Evolutionary conservation across 139 green algal species (phyloP).

Genomic region (Chlamydomonas eustigma): DNA sequence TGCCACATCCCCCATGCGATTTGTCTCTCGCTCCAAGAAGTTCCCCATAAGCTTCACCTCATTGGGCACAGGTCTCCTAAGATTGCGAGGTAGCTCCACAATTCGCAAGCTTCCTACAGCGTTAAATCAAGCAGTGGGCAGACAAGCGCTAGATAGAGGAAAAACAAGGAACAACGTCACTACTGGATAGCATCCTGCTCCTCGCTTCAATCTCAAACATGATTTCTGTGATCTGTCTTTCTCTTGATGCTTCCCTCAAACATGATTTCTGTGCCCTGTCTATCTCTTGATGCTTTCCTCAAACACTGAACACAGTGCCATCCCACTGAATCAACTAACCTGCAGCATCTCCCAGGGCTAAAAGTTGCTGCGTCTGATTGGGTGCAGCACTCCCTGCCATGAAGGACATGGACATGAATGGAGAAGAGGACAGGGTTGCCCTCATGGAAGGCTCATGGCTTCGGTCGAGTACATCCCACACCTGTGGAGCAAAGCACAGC

Average conservation of each 20-base stretch:
- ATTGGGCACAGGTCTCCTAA: slow-evolving; percentile 62
- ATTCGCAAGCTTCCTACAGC: slow-evolving; percentile 75
- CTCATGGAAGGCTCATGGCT: slow-evolving; percentile 65
- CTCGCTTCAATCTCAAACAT: too few relatives aligned
- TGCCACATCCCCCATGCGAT: slow-evolving; percentile 36
- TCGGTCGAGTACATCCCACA: slow-evolving; percentile 80
- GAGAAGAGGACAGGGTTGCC: slow-evolving; percentile 36
- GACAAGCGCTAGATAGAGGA: too few relatives aligned
- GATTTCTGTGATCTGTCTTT: too few relatives aligned
- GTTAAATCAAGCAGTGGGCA: too few relatives aligned
- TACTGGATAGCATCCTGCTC: too few relatives aligned
- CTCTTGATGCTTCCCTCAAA: too few relatives aligned
- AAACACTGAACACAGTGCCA: too few relatives aligned
- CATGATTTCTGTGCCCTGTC: background rate
- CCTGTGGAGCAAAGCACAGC: slow-evolving; percentile 6
- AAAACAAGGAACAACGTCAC: too few relatives aligned
- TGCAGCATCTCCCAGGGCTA: slow-evolving; percentile 33
- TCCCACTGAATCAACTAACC: too few relatives aligned
- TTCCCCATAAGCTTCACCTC: slow-evolving; percentile 61
- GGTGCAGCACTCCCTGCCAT: slow-evolving; percentile 26
- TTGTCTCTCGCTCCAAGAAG: slow-evolving; percentile 58
- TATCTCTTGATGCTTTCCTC: background rate
- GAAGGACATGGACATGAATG: slow-evolving; percentile 60
- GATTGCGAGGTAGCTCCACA: slow-evolving; percentile 74
- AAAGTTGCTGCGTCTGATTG: slow-evolving; percentile 20